These are phyloP conservation scores for Thielaviopsis euricoi DNA, from an alignment of 2,329 filamentous ascomycete species.

Conservation along the genomic window DNA sequence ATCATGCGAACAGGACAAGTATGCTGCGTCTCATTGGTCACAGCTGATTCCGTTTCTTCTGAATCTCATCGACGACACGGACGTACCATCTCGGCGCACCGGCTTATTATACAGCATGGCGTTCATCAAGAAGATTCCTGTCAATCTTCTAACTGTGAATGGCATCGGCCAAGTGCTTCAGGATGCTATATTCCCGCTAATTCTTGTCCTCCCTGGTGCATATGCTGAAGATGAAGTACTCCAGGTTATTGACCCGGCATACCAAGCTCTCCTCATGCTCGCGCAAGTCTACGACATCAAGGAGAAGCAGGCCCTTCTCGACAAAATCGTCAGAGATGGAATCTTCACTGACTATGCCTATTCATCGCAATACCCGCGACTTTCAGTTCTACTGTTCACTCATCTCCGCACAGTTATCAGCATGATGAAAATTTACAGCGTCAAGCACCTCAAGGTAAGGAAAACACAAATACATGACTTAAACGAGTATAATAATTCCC, in stretches of 20 bases:
- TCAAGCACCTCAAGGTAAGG: constrained; percentile 50
- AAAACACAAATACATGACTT: too few species aligned
- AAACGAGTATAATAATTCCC: too few species aligned
- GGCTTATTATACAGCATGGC: constrained; percentile 37
- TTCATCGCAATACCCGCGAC: constrained; percentile 37
- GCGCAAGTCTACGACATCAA: constrained; percentile 16
- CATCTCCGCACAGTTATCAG: constrained; percentile 33
- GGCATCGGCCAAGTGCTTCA: constrained; percentile 54
- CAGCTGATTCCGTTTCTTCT: constrained; percentile 54
- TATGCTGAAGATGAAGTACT: constrained; percentile 59
- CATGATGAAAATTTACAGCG: constrained; percentile 42
- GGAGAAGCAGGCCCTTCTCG: constrained; percentile 26
- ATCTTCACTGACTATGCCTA: constrained; percentile 39
- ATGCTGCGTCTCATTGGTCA: constrained; percentile 44
- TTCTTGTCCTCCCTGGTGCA: constrained; percentile 61
- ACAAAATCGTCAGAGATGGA: constrained; percentile 38
- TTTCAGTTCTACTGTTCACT: constrained; percentile 39
- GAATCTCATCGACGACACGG: constrained; percentile 48
- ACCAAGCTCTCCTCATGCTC: constrained; percentile 41
- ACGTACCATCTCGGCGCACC: constrained; percentile 32
- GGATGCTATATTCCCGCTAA: constrained; percentile 50
- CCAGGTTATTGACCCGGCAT: constrained; percentile 45
- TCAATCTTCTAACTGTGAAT: constrained; percentile 37
- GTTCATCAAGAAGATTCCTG: constrained; percentile 39
- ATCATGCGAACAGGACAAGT: constrained; percentile 18